Base-by-base conservation (phyloP, 164 flowering plant species). In the Magnolia kwangsiensis region DNA sequence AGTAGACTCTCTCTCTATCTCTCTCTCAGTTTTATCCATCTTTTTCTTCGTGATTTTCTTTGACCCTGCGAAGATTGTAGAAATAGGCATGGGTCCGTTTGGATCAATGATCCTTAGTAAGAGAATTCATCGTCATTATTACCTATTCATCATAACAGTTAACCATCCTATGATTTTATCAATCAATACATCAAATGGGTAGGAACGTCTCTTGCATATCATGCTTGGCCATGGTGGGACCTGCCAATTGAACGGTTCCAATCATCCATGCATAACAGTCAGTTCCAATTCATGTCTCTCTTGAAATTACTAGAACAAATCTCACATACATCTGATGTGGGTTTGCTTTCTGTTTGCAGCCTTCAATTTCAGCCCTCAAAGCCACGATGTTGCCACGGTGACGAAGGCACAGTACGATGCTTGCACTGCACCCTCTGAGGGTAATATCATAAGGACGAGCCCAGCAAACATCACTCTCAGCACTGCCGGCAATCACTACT, bases 351-450 rank as follows among this genome's bases (percentile, higher is more conserved):
- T 20, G 14, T 13, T 24, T 66, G 68, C 73, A 86, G 90, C 9
- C 14, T 88, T 88, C 81, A 84, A 84, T 77, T 88, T 88, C 76
- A 3, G 8, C 9, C 68, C 85, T 10, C 7, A 0, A 0, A 1
- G 29, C 29, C 88, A 88, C 65, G 84, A 84, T 37, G 88, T 87
- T 0, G 69, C 51, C 0, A 21, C 63, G 74, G 88, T 88, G 27
- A 37, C 81, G 1, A 77, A 85, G 75, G 74, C 69, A 23, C 75
- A 81, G 1, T 85, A 31, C 63, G 85, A 85, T 14, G 64, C 74
- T 5, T 88, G 91, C 81, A 78, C 27, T 3, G 1, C 18, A 0
- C 19, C 79, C n/a, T 24, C 72, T 21, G 79, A 82, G 18, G 72
- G 4, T 23, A 1, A 7, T 8, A 0, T 0, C 31, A 8, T 63